These are phyloP conservation scores for Musa beccarii DNA, from an alignment of 176 grass and related monocot genomes.

Conservation along the genomic window DNA sequence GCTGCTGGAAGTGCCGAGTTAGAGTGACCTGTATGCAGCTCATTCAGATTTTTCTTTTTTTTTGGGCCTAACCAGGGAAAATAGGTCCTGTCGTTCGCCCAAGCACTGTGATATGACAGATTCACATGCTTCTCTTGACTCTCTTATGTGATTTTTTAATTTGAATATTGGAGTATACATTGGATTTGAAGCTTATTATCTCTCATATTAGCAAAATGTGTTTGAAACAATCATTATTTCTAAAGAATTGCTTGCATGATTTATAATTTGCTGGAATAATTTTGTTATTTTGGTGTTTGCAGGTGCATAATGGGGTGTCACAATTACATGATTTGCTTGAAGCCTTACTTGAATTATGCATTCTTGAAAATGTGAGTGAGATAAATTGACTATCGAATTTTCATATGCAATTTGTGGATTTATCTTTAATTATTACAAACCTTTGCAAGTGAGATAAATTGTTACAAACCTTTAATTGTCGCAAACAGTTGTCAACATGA, in stretches of 20 bases:
- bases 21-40: no score
- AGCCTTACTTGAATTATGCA: slow-evolving; percentile 60
- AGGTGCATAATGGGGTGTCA: slow-evolving; percentile 49
- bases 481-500: no score
- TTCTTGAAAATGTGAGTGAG: slow-evolving; percentile 59
- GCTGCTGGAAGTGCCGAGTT: no score
- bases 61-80: no score
- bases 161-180: background rate
- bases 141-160: background rate
- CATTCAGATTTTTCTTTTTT: no score
- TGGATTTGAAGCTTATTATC: background rate
- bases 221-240: background rate
- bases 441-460: no score
- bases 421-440: slow-evolving; percentile 1
- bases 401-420: slow-evolving; percentile 1
- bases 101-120: no score
- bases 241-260: slow-evolving; percentile 5
- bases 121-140: background rate
- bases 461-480: no score
- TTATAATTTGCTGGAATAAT: slow-evolving; percentile 9
- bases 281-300: slow-evolving; percentile 25
- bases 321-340: slow-evolving; percentile 49
- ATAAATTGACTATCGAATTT: slow-evolving; percentile 3
- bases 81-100: no score
- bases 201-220: background rate